Percentiles rank a stretch among this genome's conserved stretches.
Evolutionary conservation across 805 yeast species (phyloP).

Genomic region (Metschnikowia proteae): DNA sequence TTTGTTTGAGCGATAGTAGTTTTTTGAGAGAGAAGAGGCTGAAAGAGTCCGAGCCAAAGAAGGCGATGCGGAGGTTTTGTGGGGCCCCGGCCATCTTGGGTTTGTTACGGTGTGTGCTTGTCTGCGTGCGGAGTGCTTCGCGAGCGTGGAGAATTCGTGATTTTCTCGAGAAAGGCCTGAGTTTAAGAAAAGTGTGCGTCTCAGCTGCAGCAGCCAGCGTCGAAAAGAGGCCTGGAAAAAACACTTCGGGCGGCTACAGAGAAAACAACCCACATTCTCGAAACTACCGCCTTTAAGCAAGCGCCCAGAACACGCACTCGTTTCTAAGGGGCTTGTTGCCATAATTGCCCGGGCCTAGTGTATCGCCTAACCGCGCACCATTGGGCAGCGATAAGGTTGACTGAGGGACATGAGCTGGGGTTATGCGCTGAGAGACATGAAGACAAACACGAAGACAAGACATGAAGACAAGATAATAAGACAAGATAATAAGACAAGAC

Average conservation of each 20-base stretch:
- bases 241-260: neutral
- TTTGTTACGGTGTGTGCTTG: neutral
- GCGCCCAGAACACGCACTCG: too few relatives aligned
- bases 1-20: slow-evolving; percentile 23
- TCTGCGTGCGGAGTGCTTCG: neutral
- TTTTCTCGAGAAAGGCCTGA: neutral
- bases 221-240: neutral
- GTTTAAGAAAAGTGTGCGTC: neutral
- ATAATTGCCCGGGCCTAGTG: too few relatives aligned
- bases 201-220: neutral
- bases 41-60: slow-evolving; percentile 76
- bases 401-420: too few relatives aligned
- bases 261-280: neutral
- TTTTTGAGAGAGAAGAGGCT: slow-evolving; percentile 52
- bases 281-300: too few relatives aligned
- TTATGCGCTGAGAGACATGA: too few relatives aligned
- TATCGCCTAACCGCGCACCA: too few relatives aligned
- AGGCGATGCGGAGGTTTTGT: slow-evolving; percentile 42
- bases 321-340: too few relatives aligned
- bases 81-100: neutral
- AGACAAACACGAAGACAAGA: too few relatives aligned
- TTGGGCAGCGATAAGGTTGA: too few relatives aligned
- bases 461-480: too few relatives aligned
- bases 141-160: neutral
- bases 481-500: too few relatives aligned